Evolutionary conservation across 805 yeast genomes (phyloP), one percentile per base, ranked within the genome.

Genomic region (Zygoascus flipseniorum): DNA sequence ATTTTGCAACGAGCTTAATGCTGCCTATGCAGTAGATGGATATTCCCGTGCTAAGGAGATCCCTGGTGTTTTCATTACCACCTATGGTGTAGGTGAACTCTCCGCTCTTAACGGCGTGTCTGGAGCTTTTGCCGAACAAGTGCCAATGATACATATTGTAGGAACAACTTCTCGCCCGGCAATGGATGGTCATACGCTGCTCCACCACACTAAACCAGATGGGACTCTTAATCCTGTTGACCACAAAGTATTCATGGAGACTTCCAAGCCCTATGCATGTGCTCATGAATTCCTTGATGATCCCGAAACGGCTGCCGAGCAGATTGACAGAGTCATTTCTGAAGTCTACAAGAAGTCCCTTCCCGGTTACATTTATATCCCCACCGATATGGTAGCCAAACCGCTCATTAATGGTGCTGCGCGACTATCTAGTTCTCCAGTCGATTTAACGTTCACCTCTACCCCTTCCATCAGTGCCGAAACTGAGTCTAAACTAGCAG

Each of bases 11-110:
- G 97, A 89, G 71, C 75, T 89, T 58, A 90, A 89, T 64, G 84
- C 93, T 2, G 93, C 95, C 8, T 89, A 90, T 65, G 82, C 93
- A 5, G 90, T 92, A 8, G 97, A 90, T 67, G 97, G 97, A 5
- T 90, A 87, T 63, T 81, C 93, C 18, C 77, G 92, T 56, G 72
- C 73, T 44, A 75, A 82, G 31, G 73, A 76, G 48, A 76, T 79
- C n/a, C 77, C 86, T 6, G 87, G 89, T 51, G 89, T 82, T 19
- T 67, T 80, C 43, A 68, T 80, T 52, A 82, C 90, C 51, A 89
- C 97, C 3, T 86, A 76, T 68, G 97, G 96, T 50, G 97, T 89
- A 16, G 97, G 97, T 54, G 96, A 89, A 66, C 75, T 88, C 57
- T 81, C 89, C 54, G 95, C 95, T 1, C 63, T 88, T 56, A 88